A percentile compares a stretch with the other conserved stretches of the same genome.
Conservation (phyloP, 805 yeast species). For the Myxozyma neotropica region DNA sequence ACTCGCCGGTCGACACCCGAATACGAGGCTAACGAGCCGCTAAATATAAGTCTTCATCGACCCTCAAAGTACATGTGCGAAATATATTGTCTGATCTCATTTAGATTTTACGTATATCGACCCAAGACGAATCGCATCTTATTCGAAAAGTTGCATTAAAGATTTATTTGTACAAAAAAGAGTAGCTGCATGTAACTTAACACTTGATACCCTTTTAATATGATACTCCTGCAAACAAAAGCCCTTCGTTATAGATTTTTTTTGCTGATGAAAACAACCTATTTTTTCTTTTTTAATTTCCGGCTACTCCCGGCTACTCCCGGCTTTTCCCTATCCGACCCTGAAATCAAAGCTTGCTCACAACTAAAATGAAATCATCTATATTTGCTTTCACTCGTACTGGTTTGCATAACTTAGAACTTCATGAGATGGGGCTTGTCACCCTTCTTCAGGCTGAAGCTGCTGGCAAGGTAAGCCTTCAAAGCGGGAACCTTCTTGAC, state of each 20-base stretch:
- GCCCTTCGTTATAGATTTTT: constrained; percentile 7
- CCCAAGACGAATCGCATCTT: no score
- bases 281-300: constrained; percentile 1
- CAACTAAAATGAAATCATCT: constrained; percentile 1
- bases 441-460: constrained; percentile 97
- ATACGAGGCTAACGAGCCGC: no score
- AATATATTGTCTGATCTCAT: no score
- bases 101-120: no score
- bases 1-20: background rate
- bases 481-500: constrained; percentile 97
- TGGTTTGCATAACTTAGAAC: constrained; percentile 55
- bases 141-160: constrained; percentile 11
- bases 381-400: constrained; percentile 1
- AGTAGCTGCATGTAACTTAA: background rate
- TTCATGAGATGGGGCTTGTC: constrained; percentile 97
- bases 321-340: background rate
- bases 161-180: constrained; percentile 14
- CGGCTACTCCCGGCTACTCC: constrained; percentile 13
- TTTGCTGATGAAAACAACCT: constrained; percentile 2
- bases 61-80: no score
- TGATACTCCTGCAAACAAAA: constrained; percentile 20
- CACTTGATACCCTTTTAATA: constrained; percentile 6
- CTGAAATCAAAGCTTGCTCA: background rate
- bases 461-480: constrained; percentile 92
- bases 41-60: no score